Evolutionary conservation across 345 rosid species (phyloP).

Genomic region (Cardamine chenopodiifolia): DNA sequence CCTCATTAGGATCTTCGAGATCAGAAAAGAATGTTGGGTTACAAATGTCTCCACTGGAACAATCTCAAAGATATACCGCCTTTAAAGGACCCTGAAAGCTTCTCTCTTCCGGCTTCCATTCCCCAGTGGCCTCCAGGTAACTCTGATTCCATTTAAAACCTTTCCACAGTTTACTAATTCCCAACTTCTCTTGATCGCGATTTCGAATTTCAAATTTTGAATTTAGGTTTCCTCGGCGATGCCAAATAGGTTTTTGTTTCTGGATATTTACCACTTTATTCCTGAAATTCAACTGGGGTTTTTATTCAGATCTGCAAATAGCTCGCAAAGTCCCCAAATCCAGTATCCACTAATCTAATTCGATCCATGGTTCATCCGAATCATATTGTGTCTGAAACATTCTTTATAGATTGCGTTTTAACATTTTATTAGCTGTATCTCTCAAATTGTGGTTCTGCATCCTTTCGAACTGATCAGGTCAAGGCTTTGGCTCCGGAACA

Average conservation of each 20-base stretch:
- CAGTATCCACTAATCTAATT: neutral
- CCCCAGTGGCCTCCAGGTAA: constrained; percentile 83
- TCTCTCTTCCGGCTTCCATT: constrained; percentile 66
- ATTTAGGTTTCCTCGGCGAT: constrained; percentile 13
- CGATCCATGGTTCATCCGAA: neutral
- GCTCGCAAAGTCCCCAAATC: too few relatives aligned
- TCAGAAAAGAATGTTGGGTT: constrained; percentile 51
- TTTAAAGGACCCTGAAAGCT: constrained; percentile 44
- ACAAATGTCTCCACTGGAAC: constrained; percentile 60
- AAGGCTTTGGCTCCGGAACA: constrained; percentile 71
- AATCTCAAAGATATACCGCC: constrained; percentile 33
- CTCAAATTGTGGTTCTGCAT: neutral
- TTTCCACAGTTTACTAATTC: neutral
- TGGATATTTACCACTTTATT: too few relatives aligned
- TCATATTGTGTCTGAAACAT: neutral
- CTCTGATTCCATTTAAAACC: neutral
- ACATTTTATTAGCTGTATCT: neutral
- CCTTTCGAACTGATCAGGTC: constrained; percentile 46
- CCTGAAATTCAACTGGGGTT: neutral
- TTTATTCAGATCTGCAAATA: neutral
- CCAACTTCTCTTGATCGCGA: neutral
- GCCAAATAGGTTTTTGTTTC: neutral
- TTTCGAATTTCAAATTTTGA: constrained; percentile 30
- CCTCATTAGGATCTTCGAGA: neutral
- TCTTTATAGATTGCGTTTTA: neutral